These are phyloP conservation scores for Solanum clarkiae DNA, from an alignment of 257 asterid genomes.

Conservation along the genomic window DNA sequence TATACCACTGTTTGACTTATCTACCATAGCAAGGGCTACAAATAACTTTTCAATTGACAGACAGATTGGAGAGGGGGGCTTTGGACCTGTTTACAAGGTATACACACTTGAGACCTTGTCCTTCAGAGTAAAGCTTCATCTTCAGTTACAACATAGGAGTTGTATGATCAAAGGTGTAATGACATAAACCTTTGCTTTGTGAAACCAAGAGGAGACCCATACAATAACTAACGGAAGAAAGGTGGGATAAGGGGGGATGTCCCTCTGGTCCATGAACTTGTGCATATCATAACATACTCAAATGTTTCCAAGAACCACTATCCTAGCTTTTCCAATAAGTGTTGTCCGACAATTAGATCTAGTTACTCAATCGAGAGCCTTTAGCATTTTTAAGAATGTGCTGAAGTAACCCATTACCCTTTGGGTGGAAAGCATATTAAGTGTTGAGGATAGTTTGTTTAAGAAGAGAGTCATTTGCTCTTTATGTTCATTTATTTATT, in stretches of 20 bases:
- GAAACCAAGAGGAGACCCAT: background rate
- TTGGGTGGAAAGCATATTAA: background rate
- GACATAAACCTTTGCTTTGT: background rate
- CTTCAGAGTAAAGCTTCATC: background rate
- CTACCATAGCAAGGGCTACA: constrained; percentile 21
- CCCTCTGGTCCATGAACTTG: background rate
- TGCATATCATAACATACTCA: too few relatives aligned
- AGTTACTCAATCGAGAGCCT: background rate
- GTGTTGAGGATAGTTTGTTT: background rate
- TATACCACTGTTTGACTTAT: constrained; percentile 24
- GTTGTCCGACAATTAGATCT: background rate
- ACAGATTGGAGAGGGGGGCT: constrained; percentile 53
- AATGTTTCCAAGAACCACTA: background rate
- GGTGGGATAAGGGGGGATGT: background rate
- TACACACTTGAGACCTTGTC: background rate
- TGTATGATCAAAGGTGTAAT: background rate
- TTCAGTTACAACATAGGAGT: background rate
- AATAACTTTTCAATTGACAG: constrained; percentile 21
- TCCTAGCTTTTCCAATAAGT: background rate
- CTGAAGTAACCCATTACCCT: background rate
- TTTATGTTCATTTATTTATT: background rate
- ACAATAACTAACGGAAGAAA: background rate
- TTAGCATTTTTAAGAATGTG: background rate
- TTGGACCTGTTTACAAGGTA: constrained; percentile 54
- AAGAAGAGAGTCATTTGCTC: background rate